Evolutionary conservation across 768 basidiomycete genomes (phyloP), one percentile per base, ranked within the genome.

Genomic region (Trametopsis cervina): DNA sequence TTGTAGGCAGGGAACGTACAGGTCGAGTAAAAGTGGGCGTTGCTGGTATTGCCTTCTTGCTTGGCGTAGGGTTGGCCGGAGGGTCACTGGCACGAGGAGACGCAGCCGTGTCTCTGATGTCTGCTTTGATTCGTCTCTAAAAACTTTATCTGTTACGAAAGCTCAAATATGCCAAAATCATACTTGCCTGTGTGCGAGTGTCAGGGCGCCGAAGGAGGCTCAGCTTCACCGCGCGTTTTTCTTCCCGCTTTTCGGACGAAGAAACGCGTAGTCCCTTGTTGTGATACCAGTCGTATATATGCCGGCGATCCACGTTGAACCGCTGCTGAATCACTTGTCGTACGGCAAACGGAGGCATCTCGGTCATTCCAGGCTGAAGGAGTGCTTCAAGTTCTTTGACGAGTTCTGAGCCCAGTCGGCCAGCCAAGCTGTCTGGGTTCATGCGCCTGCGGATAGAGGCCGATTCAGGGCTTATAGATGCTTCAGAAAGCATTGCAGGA

Each of bases 271-370:
- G 49, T 47, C 71, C 76, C 57, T 71, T 68, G 57, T 71, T 74
- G 63, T 86, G 85, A 64, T 84, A 86, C 62, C 86, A 86, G 63
- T 87, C 85, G 59, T 87, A 87, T 53, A 87, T 79, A 55, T 85
- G 84, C 54, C 85, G 68, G 54, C 85, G 71, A 60, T 87, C 84
- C 49, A 85, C 80, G 50, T 69, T 70, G 61, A 83, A 84, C 40
- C 80, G 76, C 58, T 80, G 75, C 63, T 87, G 85, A 26, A 87
- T 76, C 51, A 79, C 81, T 53, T 81, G 82, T 47, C 85, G 75
- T 44, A 81, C 69, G 6, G 78, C 71, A 56, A 86, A 89, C 9
- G 79, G 75, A 5, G 85, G 85, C 85, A 89, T 89, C 59, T 85
- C 83, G 22, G 61, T 67, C 37, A 78, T 80, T 36, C 85, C 85